These are phyloP conservation scores for Leccinum imitatum DNA, from an alignment of 768 basidiomycete genomes.

Conservation along the genomic window DNA sequence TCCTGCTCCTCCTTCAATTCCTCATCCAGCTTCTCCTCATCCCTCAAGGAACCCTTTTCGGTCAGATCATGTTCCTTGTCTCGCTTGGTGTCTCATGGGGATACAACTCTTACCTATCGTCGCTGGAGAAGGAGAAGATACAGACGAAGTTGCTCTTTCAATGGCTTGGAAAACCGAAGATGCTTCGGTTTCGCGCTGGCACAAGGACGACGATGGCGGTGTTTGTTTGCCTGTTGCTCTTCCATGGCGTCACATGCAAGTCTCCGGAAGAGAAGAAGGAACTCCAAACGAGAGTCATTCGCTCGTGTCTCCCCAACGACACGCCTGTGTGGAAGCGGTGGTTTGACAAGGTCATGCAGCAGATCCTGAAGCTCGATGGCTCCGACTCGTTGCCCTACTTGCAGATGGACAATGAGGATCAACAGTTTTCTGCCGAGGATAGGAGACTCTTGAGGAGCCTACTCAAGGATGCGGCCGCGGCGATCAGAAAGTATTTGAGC, in stretches of 20 bases:
- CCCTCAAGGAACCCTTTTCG: conserved; percentile 35
- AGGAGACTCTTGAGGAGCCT: conserved; percentile 4
- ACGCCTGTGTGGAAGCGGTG: conserved; percentile 26
- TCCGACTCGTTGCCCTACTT: not conserved
- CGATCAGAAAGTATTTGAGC: conserved; percentile 15
- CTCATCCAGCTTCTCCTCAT: conserved; percentile 35
- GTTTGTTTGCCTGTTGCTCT: conserved; percentile 26
- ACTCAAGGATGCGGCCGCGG: conserved; percentile 19
- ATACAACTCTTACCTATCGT: conserved; percentile 35
- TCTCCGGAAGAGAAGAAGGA: not conserved
- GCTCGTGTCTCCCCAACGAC: conserved; percentile 20
- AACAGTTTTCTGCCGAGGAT: not conserved
- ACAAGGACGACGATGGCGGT: conserved; percentile 26
- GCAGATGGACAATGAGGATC: not conserved
- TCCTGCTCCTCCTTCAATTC: conserved; percentile 32
- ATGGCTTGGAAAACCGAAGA: conserved; percentile 8
- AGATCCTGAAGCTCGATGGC: conserved; percentile 8
- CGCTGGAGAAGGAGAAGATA: conserved; percentile 35
- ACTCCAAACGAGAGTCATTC: conserved; percentile 12
- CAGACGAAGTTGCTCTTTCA: conserved; percentile 18
- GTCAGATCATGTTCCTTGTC: conserved; percentile 35
- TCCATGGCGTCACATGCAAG: conserved; percentile 9
- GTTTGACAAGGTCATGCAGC: conserved; percentile 20
- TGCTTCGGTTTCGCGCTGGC: conserved; percentile 15
- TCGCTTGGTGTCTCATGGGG: conserved; percentile 35